Evolutionary conservation across 768 basidiomycete genomes (phyloP).

Genomic region (Botryobasidium botryosum): DNA sequence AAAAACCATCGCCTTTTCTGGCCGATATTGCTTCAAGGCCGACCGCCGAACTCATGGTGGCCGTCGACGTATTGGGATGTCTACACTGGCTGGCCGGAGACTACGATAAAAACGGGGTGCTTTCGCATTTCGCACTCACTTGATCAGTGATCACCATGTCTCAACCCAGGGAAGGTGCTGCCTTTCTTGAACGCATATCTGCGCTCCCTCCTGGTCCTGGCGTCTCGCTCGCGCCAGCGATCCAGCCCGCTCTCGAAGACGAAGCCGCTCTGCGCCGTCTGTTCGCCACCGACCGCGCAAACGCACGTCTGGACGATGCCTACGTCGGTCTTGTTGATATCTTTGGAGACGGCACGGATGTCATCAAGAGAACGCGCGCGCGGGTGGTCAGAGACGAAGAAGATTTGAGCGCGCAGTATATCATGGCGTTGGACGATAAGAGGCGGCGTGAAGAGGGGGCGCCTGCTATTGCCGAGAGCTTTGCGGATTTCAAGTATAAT

Average conservation of each 20-base stretch:
- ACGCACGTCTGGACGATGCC: conserved; percentile 29
- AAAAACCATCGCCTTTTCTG: no score
- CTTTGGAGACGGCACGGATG: conserved; percentile 29
- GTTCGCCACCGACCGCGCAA: conserved; percentile 35
- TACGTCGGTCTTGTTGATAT: conserved; percentile 44
- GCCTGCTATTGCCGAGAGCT: conserved; percentile 29
- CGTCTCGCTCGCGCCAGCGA: conserved; percentile 26
- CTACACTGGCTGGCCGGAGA: no score
- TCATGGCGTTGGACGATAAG: conserved; percentile 33
- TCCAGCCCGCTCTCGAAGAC: conserved; percentile 40
- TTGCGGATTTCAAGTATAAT: conserved; percentile 46
- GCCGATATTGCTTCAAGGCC: no score
- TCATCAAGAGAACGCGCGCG: conserved; percentile 34
- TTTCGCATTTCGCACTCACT: no score
- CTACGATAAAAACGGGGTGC: no score
- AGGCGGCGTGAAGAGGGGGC: conserved; percentile 33
- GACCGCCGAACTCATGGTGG: no score
- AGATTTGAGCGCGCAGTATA: conserved; percentile 31
- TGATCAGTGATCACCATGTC: no score
- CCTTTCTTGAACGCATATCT: conserved; percentile 4
- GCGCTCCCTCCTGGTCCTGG: conserved; percentile 6
- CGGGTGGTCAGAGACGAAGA: conserved; percentile 29
- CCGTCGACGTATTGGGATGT: no score
- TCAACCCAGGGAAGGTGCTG: conserved; percentile 1
- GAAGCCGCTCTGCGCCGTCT: conserved; percentile 38